These are phyloP conservation scores for Pyrrhoderma noxium DNA, from an alignment of 1,284 basidiomycete species.

Conservation along the genomic window DNA sequence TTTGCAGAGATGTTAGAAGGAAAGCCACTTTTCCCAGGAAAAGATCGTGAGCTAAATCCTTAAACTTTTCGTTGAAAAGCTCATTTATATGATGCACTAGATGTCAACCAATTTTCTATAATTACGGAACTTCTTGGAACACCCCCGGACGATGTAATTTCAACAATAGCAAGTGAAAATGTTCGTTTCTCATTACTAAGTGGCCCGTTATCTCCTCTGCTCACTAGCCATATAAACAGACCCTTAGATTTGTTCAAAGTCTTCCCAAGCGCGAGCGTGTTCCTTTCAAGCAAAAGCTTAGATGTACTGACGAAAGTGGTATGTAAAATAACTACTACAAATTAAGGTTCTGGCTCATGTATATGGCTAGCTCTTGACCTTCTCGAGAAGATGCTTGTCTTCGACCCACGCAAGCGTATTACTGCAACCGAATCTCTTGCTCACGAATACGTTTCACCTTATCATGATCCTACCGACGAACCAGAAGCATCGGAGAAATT, in stretches of 20 bases:
- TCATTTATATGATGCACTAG: slow-evolving; percentile 34
- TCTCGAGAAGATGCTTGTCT: slow-evolving; percentile 98
- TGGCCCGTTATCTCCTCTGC: too few species aligned
- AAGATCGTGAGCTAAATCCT: slow-evolving; percentile 68
- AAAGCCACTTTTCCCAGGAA: slow-evolving; percentile 97
- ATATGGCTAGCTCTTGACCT: slow-evolving; percentile 74
- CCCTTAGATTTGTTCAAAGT: slow-evolving; percentile 97
- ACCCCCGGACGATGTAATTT: slow-evolving; percentile 98
- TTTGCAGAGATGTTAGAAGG: slow-evolving; percentile 99
- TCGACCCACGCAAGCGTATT: slow-evolving; percentile 96
- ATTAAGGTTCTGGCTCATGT: background rate
- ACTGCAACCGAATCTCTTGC: slow-evolving; percentile 86
- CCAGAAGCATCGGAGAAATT: slow-evolving; percentile 92
- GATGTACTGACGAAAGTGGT: slow-evolving; percentile 85
- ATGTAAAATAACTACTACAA: slow-evolving; percentile 20
- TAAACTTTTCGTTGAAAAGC: slow-evolving; percentile 6
- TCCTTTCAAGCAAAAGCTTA: slow-evolving; percentile 92
- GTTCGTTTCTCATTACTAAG: slow-evolving; percentile 56
- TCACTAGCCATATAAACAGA: slow-evolving; percentile 44
- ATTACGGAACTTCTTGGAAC: slow-evolving; percentile 98
- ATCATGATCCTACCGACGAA: slow-evolving; percentile 98
- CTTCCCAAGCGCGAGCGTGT: slow-evolving; percentile 94
- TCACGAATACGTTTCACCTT: slow-evolving; percentile 94
- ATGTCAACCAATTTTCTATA: slow-evolving; percentile 99
- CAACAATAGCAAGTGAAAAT: slow-evolving; percentile 98